Base-by-base conservation (phyloP, 371 early-diverging fungal genomes). In the Haplosporangium sp. region DNA sequence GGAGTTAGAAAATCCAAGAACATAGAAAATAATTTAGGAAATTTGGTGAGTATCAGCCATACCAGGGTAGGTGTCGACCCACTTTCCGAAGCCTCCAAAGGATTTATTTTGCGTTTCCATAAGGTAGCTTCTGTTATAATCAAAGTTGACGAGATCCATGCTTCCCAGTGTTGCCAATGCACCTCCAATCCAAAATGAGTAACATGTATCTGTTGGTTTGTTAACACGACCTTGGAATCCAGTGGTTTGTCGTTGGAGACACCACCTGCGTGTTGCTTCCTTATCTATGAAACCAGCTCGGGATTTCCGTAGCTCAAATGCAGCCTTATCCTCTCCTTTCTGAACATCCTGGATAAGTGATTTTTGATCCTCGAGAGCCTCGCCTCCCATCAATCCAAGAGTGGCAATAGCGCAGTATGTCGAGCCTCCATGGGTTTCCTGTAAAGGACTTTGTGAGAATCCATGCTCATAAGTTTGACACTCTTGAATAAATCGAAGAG, bases 101-200 rank as follows among this genome's bases (percentile, higher is more conserved):
- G 53, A 75, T 19, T 65, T 53, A 42, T 72, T 64, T 68, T 93
- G 88, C 27, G 95, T 94, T 13, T 84, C 71, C 58, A 85, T 72
- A 9, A 96, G 76, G 77, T 94, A 98, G 2, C 67, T 68, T 4
- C 84, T 85, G 37, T 89, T 84, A 37, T 78, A 83, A 0, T 85
- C 85, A 5, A 75, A 69, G 67, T 96, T 88, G 17, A 95, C 87
- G 44, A 92, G 79, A 20, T 91, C 85, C 79, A 89, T 90, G 15
- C 86, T 86, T 19, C 85, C 92, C 13, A 96, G 84, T 17, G 92
- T 90, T 2, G 89, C 83, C 37, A 98, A 74, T 9, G 92, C 74
- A 0, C 93, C 97, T 13, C 99, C 99, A 34, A 99, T 89, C 99
- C 99, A 99, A 84, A 97, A 99, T 9, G 98, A 93, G 84, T 99